Evolutionary conservation across 2,329 filamentous ascomycete genomes (phyloP).

Genomic region (Bipolaris cookei): DNA sequence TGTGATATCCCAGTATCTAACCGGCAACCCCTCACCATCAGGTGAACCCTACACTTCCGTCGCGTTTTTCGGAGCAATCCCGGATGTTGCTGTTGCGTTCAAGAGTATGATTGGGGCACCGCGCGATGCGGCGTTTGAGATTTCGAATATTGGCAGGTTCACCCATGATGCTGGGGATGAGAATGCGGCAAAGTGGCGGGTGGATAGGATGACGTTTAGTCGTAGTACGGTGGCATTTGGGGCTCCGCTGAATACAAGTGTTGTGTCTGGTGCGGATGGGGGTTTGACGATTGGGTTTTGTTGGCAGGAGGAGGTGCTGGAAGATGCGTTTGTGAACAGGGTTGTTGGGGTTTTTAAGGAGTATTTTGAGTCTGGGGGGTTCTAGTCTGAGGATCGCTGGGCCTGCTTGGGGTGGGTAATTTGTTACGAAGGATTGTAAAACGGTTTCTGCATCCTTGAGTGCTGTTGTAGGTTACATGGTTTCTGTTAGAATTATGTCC

Average conservation of each 20-base stretch:
- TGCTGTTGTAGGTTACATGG: too few relatives aligned
- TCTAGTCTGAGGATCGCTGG: not conserved
- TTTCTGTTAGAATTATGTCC: too few relatives aligned
- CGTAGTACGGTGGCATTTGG: conserved; percentile 51
- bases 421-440: too few relatives aligned
- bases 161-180: not conserved
- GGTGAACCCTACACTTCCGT: conserved; percentile 15
- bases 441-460: too few relatives aligned
- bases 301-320: conserved; percentile 53
- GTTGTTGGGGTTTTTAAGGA: not conserved
- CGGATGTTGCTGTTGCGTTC: conserved; percentile 39
- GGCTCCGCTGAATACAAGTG: conserved; percentile 48
- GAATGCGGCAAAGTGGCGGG: conserved; percentile 14
- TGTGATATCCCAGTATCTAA: conserved; percentile 10
- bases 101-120: conserved; percentile 48
- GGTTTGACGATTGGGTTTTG: conserved; percentile 49
- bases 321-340: conserved; percentile 13
- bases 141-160: conserved; percentile 54
- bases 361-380: not conserved
- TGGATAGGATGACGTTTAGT: conserved; percentile 52
- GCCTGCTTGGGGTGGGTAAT: too few relatives aligned
- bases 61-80: conserved; percentile 14
- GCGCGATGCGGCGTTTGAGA: conserved; percentile 50
- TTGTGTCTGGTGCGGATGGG: conserved; percentile 49
- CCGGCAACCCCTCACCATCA: conserved; percentile 10